Conservation (phyloP, 129 eudicot species). For the Lactuca saligna region DNA sequence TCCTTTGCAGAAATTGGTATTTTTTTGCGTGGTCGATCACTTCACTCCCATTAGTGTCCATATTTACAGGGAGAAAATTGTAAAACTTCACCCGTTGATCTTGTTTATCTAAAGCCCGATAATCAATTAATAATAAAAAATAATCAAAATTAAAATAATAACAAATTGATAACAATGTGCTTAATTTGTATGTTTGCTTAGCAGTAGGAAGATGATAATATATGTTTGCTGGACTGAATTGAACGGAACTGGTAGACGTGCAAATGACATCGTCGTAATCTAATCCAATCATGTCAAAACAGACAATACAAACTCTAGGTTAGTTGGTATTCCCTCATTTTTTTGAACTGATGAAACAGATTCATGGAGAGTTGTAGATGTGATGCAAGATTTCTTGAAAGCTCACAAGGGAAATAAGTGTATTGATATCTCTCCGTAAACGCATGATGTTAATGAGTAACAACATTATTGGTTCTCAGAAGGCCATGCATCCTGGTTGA, state of each 20-base stretch:
- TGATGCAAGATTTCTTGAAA: constrained; percentile 28
- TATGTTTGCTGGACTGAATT: too few relatives aligned
- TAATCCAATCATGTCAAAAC: too few relatives aligned
- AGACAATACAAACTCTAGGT: background rate
- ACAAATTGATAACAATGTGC: background rate
- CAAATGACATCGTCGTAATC: too few relatives aligned
- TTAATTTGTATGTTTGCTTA: background rate
- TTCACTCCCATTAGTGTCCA: constrained; percentile 60
- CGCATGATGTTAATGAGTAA: background rate
- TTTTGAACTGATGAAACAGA: constrained; percentile 20
- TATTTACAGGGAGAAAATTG: constrained; percentile 69
- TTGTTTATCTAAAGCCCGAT: constrained; percentile 33
- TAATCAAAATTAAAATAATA: background rate
- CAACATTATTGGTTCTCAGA: constrained; percentile 26
- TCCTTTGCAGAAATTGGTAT: too few relatives aligned
- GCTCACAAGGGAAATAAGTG: constrained; percentile 28
- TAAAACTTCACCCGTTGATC: constrained; percentile 52
- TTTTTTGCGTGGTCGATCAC: constrained; percentile 51
- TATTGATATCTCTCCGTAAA: constrained; percentile 30
- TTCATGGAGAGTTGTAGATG: constrained; percentile 36
- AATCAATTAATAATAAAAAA: background rate
- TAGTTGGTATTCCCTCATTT: constrained; percentile 27
- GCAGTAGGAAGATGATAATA: too few relatives aligned
- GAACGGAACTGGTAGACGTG: too few relatives aligned
- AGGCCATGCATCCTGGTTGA: constrained; percentile 41